Evolutionary conservation across 2,329 filamentous ascomycete genomes (phyloP).

Genomic region (Xylariaceae sp.): DNA sequence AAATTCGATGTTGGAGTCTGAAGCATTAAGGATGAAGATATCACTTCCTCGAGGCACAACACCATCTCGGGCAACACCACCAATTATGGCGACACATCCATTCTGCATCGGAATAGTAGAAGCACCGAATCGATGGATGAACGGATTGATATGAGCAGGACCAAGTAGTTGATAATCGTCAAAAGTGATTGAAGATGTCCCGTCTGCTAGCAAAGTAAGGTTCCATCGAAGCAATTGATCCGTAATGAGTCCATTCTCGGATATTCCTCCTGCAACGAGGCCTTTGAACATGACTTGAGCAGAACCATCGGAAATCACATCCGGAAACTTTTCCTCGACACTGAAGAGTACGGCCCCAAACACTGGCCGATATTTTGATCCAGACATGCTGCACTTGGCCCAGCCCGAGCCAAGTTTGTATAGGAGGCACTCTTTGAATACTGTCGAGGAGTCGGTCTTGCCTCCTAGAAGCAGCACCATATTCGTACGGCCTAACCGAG

Average conservation of each 20-base stretch:
- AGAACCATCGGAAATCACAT: constrained; percentile 10
- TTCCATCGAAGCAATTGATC: constrained; percentile 65
- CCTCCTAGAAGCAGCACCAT: constrained; percentile 62
- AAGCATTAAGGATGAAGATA: constrained; percentile 43
- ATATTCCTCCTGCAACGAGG: constrained; percentile 70
- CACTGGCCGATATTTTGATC: constrained; percentile 33
- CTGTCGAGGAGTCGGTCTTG: constrained; percentile 46
- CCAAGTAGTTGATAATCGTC: constrained; percentile 8
- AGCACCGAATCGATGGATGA: constrained; percentile 43
- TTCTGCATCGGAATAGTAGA: constrained; percentile 30
- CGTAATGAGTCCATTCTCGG: constrained; percentile 59
- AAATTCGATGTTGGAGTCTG: constrained; percentile 24
- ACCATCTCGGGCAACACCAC: constrained; percentile 42
- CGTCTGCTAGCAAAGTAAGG: constrained; percentile 32
- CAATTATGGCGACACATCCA: constrained; percentile 35
- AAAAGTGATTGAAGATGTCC: constrained; percentile 33
- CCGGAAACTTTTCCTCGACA: constrained; percentile 24
- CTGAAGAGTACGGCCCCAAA: constrained; percentile 45
- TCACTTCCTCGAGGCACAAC: constrained; percentile 50
- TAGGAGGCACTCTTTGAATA: constrained; percentile 53
- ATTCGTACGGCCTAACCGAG: constrained; percentile 47
- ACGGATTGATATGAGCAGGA: neutral
- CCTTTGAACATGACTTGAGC: constrained; percentile 46
- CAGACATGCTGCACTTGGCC: constrained; percentile 40
- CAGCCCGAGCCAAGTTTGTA: constrained; percentile 50